Percentiles rank a stretch among this genome's conserved stretches.
These are phyloP conservation scores for Xerocomellus chrysenteron DNA, from an alignment of 768 basidiomycete species.

Conservation along the genomic window DNA sequence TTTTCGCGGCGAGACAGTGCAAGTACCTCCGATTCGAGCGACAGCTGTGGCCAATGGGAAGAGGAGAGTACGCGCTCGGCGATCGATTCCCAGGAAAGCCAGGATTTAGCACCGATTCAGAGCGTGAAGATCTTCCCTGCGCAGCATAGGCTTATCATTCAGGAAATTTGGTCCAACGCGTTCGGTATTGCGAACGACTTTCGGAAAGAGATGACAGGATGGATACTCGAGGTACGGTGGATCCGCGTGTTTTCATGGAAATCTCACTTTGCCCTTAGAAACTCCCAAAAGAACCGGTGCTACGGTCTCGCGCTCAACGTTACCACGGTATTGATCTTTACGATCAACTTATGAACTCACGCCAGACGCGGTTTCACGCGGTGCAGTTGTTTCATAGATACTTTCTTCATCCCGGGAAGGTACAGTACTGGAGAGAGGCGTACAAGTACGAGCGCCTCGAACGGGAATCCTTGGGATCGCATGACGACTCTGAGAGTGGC, in stretches of 20 bases:
- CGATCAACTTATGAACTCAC: constrained; percentile 54
- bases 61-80: constrained; percentile 13
- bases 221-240: constrained; percentile 45
- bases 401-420: constrained; percentile 39
- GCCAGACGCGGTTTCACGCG: constrained; percentile 66
- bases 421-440: constrained; percentile 7
- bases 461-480: not conserved
- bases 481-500: constrained; percentile 27
- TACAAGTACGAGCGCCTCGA: not conserved
- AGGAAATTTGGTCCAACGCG: constrained; percentile 14
- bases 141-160: not conserved
- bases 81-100: constrained; percentile 24
- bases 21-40: constrained; percentile 13
- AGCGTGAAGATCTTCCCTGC: not conserved
- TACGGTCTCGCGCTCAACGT: not conserved
- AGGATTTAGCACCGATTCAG: not conserved
- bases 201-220: constrained; percentile 38
- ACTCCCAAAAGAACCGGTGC: constrained; percentile 1
- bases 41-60: constrained; percentile 15
- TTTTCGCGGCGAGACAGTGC: constrained; percentile 5
- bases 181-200: constrained; percentile 36
- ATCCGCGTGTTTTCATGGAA: not conserved
- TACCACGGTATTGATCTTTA: constrained; percentile 30
- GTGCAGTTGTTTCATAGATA: constrained; percentile 60
- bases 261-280: constrained; percentile 4